These are phyloP conservation scores for Phytopythium mirpurense DNA, from an alignment of 352 stramenopile genomes.

Conservation along the genomic window DNA sequence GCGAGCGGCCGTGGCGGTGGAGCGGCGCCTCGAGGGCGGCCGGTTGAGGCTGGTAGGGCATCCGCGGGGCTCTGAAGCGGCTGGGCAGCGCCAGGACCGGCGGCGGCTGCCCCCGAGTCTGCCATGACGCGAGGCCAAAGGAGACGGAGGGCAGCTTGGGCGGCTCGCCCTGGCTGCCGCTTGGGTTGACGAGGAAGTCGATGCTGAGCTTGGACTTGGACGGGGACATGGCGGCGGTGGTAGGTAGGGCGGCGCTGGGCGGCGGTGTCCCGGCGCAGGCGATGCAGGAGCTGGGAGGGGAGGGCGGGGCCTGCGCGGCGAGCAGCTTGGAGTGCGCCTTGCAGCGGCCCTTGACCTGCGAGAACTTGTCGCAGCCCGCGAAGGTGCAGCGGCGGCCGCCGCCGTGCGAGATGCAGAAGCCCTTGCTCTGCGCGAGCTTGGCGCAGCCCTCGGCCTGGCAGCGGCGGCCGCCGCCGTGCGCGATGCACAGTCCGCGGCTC, in stretches of 20 bases:
- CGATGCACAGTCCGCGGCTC: slow-evolving; percentile 71
- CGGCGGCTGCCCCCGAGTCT: slow-evolving; percentile 11
- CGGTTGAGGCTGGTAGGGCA: slow-evolving; percentile 4
- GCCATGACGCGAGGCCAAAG: slow-evolving; percentile 6
- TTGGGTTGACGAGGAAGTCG: slow-evolving; percentile 51
- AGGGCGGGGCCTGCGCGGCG: slow-evolving; percentile 13
- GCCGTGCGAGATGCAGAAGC: slow-evolving; percentile 80
- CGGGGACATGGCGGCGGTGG: slow-evolving; percentile 18
- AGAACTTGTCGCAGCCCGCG: slow-evolving; percentile 80
- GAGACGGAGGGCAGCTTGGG: slow-evolving; percentile 10
- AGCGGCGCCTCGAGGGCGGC: slow-evolving; percentile 5
- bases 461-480: slow-evolving; percentile 65
- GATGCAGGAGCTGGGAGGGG: slow-evolving; percentile 13
- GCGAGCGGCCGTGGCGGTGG: slow-evolving; percentile 23
- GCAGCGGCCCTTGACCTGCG: slow-evolving; percentile 82
- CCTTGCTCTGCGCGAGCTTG: slow-evolving; percentile 76
- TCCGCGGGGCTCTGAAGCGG: slow-evolving; percentile 2
- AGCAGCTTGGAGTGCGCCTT: slow-evolving; percentile 83
- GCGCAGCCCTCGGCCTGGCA: slow-evolving; percentile 68
- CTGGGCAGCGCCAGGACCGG: slow-evolving; percentile 4
- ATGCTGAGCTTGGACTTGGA: slow-evolving; percentile 43
- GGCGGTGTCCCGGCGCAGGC: slow-evolving; percentile 20
- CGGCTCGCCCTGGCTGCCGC: not conserved
- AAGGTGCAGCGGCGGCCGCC: slow-evolving; percentile 70
- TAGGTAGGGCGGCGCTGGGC: slow-evolving; percentile 9